Evolutionary conservation across 257 asterid genomes (phyloP).

Genomic region (Vinca minor): DNA sequence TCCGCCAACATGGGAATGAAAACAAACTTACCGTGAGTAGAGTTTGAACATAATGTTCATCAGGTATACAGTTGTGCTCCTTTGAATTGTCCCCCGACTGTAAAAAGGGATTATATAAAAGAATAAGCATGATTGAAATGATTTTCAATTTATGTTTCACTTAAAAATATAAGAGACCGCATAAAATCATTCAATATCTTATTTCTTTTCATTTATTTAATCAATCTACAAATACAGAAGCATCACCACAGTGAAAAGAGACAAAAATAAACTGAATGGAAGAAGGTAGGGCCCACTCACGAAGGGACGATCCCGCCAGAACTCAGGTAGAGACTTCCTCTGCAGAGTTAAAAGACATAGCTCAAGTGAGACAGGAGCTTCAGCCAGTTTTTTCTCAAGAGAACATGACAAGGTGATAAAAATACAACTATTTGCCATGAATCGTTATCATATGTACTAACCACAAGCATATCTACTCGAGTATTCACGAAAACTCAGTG

Average conservation of each 20-base stretch:
- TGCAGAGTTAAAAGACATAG: constrained; percentile 27
- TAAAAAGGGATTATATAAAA: constrained; percentile 18
- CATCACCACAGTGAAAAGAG: constrained; percentile 7
- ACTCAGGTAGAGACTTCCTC: constrained; percentile 90
- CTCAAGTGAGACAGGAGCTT: constrained; percentile 12
- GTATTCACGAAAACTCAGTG: too few relatives aligned
- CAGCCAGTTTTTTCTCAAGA: background rate
- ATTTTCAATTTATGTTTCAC: background rate
- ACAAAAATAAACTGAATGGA: constrained; percentile 12
- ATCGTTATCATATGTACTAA: background rate
- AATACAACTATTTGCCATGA: background rate
- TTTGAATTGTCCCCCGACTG: constrained; percentile 71
- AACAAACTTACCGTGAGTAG: constrained; percentile 66
- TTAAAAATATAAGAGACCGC: background rate
- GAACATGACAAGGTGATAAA: background rate
- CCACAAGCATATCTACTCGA: background rate
- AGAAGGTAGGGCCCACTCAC: constrained; percentile 48
- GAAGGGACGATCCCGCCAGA: constrained; percentile 78
- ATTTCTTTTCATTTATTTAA: background rate
- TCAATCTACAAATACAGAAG: background rate
- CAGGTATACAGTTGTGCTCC: constrained; percentile 97
- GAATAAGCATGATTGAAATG: background rate
- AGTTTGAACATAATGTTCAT: constrained; percentile 96
- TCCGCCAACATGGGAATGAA: background rate
- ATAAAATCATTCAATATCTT: background rate